These are phyloP conservation scores for Aegilops speltoides DNA, from an alignment of 176 grass and related monocot species.

Conservation along the genomic window DNA sequence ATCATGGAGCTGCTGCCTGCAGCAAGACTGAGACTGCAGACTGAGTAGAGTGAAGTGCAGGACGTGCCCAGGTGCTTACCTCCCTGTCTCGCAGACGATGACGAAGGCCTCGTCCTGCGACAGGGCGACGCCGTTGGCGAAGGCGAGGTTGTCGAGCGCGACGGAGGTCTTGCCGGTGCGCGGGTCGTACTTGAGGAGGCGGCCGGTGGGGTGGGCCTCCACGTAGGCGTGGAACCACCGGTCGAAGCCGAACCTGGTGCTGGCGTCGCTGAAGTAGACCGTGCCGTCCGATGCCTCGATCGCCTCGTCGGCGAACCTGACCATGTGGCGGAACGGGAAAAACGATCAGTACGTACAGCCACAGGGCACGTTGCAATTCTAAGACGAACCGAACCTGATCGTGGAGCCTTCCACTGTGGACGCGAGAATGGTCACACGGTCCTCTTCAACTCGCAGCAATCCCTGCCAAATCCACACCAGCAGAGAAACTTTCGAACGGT, in stretches of 20 bases:
- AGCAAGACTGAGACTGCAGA: background rate
- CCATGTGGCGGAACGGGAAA: background rate
- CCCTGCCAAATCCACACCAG: conserved; percentile 30
- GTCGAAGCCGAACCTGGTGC: conserved; percentile 52
- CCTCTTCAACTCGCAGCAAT: conserved; percentile 57
- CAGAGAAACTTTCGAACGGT: background rate
- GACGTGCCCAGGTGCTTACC: background rate
- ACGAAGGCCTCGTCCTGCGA: conserved; percentile 53
- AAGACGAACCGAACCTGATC: conserved; percentile 41
- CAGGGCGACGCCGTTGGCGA: conserved; percentile 81
- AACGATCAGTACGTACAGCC: background rate
- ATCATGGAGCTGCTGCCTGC: background rate
- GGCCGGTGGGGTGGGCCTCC: conserved; percentile 49
- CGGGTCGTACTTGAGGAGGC: conserved; percentile 82
- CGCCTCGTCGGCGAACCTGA: conserved; percentile 58
- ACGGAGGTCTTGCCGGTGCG: conserved; percentile 34
- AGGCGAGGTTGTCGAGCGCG: conserved; percentile 43
- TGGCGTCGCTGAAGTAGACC: conserved; percentile 79
- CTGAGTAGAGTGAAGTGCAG: background rate
- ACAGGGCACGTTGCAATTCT: background rate
- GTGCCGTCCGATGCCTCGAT: conserved; percentile 64
- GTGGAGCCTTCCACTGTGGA: conserved; percentile 42
- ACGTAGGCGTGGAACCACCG: conserved; percentile 43
- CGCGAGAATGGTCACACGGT: conserved; percentile 49
- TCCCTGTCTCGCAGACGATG: conserved; percentile 57